Conservation (phyloP, 805 yeast species). For the Peterozyma xylosa region DNA sequence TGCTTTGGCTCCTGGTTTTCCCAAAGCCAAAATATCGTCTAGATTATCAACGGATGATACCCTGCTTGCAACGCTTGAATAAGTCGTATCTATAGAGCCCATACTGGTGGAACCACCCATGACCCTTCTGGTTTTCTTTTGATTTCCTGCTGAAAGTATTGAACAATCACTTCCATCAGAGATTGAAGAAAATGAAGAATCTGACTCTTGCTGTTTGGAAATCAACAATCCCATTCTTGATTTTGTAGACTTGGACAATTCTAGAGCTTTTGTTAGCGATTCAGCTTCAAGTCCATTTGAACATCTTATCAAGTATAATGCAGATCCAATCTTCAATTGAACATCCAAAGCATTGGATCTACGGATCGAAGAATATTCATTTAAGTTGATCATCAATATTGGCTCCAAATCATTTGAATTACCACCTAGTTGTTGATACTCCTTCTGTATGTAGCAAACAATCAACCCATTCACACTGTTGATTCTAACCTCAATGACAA, state of each 20-base stretch:
- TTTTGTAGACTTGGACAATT: slow-evolving; percentile 3
- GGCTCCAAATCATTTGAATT: too few species aligned
- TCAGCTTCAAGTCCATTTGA: slow-evolving; percentile 6
- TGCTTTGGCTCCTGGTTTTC: slow-evolving; percentile 3
- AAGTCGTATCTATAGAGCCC: slow-evolving; percentile 6
- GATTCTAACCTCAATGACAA: too few species aligned
- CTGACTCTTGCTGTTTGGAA: slow-evolving; percentile 5
- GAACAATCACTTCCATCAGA: background rate
- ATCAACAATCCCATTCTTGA: background rate
- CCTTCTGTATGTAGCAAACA: too few species aligned
- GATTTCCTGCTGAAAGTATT: slow-evolving; percentile 1
- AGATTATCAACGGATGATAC: too few species aligned
- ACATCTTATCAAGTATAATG: slow-evolving; percentile 4
- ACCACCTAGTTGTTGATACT: too few species aligned
- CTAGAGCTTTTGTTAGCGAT: slow-evolving; percentile 6
- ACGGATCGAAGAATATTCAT: too few species aligned
- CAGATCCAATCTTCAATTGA: too few species aligned
- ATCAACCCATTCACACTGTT: too few species aligned
- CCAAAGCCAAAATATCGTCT: slow-evolving; percentile 6
- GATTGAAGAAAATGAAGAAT: background rate
- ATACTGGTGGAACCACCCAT: background rate
- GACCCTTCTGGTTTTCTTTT: too few species aligned
- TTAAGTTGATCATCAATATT: too few species aligned
- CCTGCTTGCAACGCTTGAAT: slow-evolving; percentile 1
- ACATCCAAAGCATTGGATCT: too few species aligned